These are phyloP conservation scores for Fraxinus sp. DNA, from an alignment of 305 asterid species.

Conservation along the genomic window DNA sequence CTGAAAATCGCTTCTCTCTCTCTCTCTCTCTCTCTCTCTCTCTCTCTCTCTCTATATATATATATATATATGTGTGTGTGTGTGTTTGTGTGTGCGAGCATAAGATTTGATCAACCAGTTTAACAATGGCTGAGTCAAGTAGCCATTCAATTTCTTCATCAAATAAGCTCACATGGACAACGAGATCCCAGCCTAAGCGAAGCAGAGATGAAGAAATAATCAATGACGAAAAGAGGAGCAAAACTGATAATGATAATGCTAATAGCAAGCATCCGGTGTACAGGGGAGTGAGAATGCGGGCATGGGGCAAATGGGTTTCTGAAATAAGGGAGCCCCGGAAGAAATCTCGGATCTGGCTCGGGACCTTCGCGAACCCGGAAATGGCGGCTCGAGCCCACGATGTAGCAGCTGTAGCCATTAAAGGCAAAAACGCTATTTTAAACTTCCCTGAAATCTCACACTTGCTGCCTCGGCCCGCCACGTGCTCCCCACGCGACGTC, in stretches of 20 bases:
- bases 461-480: slow-evolving; percentile 45
- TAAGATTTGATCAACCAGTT: background rate
- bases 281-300: slow-evolving; percentile 55
- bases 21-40: too few species aligned
- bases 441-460: slow-evolving; percentile 48
- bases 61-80: too few species aligned
- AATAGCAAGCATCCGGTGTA: slow-evolving; percentile 33
- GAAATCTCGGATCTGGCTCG: slow-evolving; percentile 65
- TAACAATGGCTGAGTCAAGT: background rate
- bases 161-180: background rate
- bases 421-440: slow-evolving; percentile 42
- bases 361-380: slow-evolving; percentile 52
- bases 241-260: background rate
- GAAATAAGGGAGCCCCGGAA: slow-evolving; percentile 59
- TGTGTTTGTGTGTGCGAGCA: background rate
- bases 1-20: background rate
- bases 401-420: slow-evolving; percentile 52
- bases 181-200: background rate
- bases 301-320: slow-evolving; percentile 64
- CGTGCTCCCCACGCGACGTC: slow-evolving; percentile 58
- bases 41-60: background rate
- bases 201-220: background rate
- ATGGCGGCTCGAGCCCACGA: slow-evolving; percentile 69
- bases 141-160: background rate
- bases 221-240: background rate